phyloP scores from a whole-genome alignment of 1,139 yeast species.

The Pichia sp. region DNA sequence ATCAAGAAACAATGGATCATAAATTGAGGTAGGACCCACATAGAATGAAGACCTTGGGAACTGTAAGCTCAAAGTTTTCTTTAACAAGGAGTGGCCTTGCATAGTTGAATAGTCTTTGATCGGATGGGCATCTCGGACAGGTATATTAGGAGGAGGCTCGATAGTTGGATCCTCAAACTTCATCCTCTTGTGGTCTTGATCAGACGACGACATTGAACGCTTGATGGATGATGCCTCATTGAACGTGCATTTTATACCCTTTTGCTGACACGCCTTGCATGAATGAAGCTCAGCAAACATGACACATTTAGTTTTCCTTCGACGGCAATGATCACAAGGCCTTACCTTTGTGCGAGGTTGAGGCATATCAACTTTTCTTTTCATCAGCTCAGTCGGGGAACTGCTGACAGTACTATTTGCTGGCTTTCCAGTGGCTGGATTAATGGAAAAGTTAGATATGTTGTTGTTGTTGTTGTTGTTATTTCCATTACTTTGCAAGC shows the following conservation, averaged over 20 bases:
- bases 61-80: slow-evolving; percentile 41
- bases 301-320: slow-evolving; percentile 63
- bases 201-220: slow-evolving; percentile 21
- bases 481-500: background rate
- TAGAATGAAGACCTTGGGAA: slow-evolving; percentile 74
- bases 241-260: slow-evolving; percentile 62
- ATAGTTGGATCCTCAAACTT: slow-evolving; percentile 32
- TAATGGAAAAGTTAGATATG: background rate
- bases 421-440: background rate
- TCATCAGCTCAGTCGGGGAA: background rate
- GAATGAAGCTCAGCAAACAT: slow-evolving; percentile 51
- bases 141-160: slow-evolving; percentile 47
- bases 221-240: slow-evolving; percentile 29
- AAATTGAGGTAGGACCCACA: slow-evolving; percentile 70
- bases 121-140: slow-evolving; percentile 50
- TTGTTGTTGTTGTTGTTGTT: background rate
- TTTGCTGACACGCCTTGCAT: slow-evolving; percentile 67
- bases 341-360: slow-evolving; percentile 33
- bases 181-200: slow-evolving; percentile 25
- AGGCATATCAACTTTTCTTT: slow-evolving; percentile 25
- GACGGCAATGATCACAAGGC: slow-evolving; percentile 68
- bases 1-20: slow-evolving; percentile 55
- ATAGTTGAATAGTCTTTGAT: slow-evolving; percentile 52
- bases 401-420: background rate
- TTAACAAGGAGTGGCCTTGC: slow-evolving; percentile 39